Evolutionary conservation across 148 eudicot species (phyloP), one percentile per base, ranked within the genome.

Genomic region (Suaeda aralocaspica): DNA sequence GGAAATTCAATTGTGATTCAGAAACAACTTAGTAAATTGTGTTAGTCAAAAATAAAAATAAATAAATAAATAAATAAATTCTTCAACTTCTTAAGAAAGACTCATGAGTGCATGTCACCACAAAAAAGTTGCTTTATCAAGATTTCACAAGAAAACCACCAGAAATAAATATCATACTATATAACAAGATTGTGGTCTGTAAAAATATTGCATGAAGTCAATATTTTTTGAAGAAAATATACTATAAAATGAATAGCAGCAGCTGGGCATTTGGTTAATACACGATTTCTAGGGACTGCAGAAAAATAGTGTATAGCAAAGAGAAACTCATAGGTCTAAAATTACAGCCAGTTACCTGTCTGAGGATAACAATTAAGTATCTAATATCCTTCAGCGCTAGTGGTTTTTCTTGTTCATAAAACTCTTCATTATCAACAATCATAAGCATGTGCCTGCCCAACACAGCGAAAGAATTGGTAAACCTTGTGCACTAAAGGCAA

Each of bases 341-440:
- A 49, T 14, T 3, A 64, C 55, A 48, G 34, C 18, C 53, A 65
- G 4, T 70, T 80, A 94, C 98, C 97, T 94, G 97, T 81, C 90
- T 84, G 58, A 94, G 79, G 71, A 94, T 91, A 69, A 84, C 88
- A 83, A 94, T 91, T 69, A 94, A 79, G 72, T 72, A 73, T 89
- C 89, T 89, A 68, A 91, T 87, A 76, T 94, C 98, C 82, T 77
- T 82, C 70, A 91, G 81, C 9, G 96, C 84, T 53, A 94, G 77
- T 21, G 98, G 98, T 76, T 84, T 94, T 80, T 94, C 98, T 70
- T 86, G 87, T 74, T 91, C 98, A 72, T 94, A 94, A 69, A 94
- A 94, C 78, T 94, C 98, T 83, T 94, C 98, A 77, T 91, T 94
- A 69, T 91, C 98, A 83, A 94, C 96, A 70, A 94, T 83, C 88